Base-by-base conservation (phyloP, 78 protist genomes). In the Diacronema lutheri region DNA sequence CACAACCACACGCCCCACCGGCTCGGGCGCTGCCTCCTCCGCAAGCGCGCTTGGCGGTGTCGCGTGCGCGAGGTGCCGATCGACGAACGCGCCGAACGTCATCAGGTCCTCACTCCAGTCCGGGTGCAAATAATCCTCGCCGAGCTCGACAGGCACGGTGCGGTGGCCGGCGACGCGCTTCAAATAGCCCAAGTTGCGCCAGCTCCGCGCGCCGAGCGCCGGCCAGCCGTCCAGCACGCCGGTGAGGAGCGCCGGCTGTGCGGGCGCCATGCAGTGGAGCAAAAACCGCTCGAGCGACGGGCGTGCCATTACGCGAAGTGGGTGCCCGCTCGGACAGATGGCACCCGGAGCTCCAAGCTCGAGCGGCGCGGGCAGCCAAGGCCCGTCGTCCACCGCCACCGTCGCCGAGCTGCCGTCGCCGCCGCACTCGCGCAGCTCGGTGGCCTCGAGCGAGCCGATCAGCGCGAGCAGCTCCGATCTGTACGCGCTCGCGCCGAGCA, bases 91-190 rank as follows among this genome's bases (percentile, higher is more conserved):
- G 37, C 61, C 26, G 20, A 83, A n/a, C 21, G 58, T 21, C 79
- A 83, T 65, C 31, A 83, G 74, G 64, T 78, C 4, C 61, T 83
- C 74, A 29, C 38, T n/a, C 12, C 72, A 83, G 31, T 21, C 64
- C 31, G 25, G n/a, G 10, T 37, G 11, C 19, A 38, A 12, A 26
- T 83, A 83, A 38, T 78, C 41, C 35, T 5, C 62, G 1, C 86
- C 86, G 4, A 40, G 23, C 33, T 83, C 86, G 25, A 83, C 73
- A 5, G 86, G 86, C 7, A 83, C 86, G 11, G 78, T 41, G 56
- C 86, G 44, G 26, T 33, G 68, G 40, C 76, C 86, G 3, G 86
- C 78, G 13, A 65, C 41, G 1, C 20, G 29, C 35, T 29, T 4
- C 40, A 55, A 35, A 58, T 83, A 46, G 69, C 10, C 7, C 31